These are phyloP conservation scores for Monosporozyma siamensis DNA, from an alignment of 805 yeast species.

Conservation along the genomic window DNA sequence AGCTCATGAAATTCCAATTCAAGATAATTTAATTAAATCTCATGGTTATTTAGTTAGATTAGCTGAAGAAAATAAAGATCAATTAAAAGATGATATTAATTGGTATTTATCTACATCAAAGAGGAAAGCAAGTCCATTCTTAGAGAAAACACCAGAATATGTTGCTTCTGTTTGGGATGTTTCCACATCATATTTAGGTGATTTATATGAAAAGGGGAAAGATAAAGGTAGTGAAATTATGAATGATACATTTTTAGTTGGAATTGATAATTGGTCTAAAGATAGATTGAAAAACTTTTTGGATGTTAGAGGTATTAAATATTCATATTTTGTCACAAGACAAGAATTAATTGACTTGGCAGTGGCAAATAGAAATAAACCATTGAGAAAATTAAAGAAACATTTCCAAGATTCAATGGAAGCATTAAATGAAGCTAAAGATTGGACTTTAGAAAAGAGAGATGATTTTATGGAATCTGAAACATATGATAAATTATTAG, in stretches of 20 bases:
- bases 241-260: conserved; percentile 39
- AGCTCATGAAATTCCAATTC: conserved; percentile 35
- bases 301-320: conserved; percentile 33
- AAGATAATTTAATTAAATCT: conserved; percentile 27
- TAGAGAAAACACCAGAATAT: conserved; percentile 30
- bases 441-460: conserved; percentile 28
- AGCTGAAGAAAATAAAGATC: conserved; percentile 30
- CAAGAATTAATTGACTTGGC: conserved; percentile 34
- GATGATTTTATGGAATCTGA: conserved; percentile 9
- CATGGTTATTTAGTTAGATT: conserved; percentile 31
- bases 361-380: conserved; percentile 22
- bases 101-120: conserved; percentile 30
- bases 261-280: conserved; percentile 40
- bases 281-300: conserved; percentile 36
- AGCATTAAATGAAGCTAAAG: conserved; percentile 13
- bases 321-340: conserved; percentile 34
- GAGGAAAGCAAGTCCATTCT: conserved; percentile 28
- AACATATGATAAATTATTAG: conserved; percentile 4
- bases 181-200: conserved; percentile 9
- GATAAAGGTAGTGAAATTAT: conserved; percentile 30
- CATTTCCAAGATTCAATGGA: neutral
- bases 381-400: conserved; percentile 16
- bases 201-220: conserved; percentile 12
- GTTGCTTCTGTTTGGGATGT: conserved; percentile 21
- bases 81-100: conserved; percentile 33